Percentiles rank a stretch among this genome's conserved stretches.
phyloP scores from a whole-genome alignment of 495 filamentous ascomycete species.

The Talaromyces nanjingensis region DNA sequence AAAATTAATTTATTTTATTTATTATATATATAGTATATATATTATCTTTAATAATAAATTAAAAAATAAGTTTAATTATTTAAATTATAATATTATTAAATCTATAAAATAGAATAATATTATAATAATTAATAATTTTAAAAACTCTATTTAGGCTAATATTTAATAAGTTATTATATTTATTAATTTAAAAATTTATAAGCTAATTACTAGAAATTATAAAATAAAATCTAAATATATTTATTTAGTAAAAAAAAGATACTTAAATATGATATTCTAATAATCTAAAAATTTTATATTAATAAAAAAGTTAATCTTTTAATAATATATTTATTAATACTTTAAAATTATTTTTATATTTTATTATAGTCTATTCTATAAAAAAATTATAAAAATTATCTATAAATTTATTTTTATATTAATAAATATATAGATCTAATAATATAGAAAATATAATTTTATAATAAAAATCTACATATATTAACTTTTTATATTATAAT shows the following conservation, averaged over 20 bases:
- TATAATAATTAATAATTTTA: too few species aligned
- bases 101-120: too few species aligned
- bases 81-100: too few species aligned
- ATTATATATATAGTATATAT: too few species aligned
- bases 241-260: not conserved
- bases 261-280: conserved; percentile 11
- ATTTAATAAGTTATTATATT: not conserved
- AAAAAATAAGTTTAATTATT: too few species aligned
- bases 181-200: not conserved
- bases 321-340: not conserved
- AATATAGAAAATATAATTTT: not conserved
- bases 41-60: too few species aligned
- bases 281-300: conserved; percentile 8
- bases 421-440: not conserved
- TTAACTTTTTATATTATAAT: not conserved
- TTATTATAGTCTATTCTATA: not conserved
- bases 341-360: not conserved
- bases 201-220: not conserved
- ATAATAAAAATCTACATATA: not conserved
- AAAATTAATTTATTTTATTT: too few species aligned
- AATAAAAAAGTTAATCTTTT: not conserved
- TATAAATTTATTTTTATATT: not conserved
- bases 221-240: not conserved
- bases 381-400: not conserved
- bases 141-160: not conserved